These are phyloP conservation scores for Phytophthora rubi DNA, from an alignment of 352 stramenopile species.

Conservation along the genomic window DNA sequence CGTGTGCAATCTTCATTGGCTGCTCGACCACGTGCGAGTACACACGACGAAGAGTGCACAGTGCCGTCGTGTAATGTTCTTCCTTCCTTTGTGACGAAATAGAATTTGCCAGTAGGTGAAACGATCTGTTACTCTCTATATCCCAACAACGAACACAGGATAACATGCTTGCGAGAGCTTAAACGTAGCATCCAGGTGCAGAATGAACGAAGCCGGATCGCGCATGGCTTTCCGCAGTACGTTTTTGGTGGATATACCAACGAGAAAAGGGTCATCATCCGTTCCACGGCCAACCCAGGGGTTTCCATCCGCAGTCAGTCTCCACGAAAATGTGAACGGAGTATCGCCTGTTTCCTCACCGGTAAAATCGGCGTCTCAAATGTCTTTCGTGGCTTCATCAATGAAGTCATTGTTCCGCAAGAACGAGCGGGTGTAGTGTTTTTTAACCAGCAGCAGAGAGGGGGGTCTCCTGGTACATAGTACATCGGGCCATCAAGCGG, in stretches of 20 bases:
- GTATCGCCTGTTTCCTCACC: neutral
- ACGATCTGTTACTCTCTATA: constrained; percentile 20
- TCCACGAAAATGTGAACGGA: constrained; percentile 8
- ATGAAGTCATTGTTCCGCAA: neutral
- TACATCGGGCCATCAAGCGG: neutral
- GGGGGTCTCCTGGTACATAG: neutral
- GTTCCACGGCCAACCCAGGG: constrained; percentile 3
- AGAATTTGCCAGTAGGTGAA: constrained; percentile 26
- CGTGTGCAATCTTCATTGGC: neutral
- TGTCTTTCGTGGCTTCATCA: neutral
- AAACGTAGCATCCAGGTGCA: constrained; percentile 1
- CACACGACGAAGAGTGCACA: neutral
- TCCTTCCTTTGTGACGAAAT: constrained; percentile 4
- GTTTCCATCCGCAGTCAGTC: neutral
- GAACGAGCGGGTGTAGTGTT: neutral
- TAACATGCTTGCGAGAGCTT: constrained; percentile 23
- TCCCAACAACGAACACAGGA: constrained; percentile 26
- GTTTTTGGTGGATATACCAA: constrained; percentile 12
- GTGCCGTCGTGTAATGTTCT: neutral
- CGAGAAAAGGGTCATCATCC: constrained; percentile 3
- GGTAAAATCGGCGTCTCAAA: neutral
- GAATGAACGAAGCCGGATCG: neutral
- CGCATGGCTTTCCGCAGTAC: neutral
- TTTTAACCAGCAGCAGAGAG: neutral
- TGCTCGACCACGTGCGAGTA: neutral